Percentiles rank a stretch among this genome's conserved stretches.
Conservation (phyloP, 345 rosid genomes). For the Eucalyptus albens region DNA sequence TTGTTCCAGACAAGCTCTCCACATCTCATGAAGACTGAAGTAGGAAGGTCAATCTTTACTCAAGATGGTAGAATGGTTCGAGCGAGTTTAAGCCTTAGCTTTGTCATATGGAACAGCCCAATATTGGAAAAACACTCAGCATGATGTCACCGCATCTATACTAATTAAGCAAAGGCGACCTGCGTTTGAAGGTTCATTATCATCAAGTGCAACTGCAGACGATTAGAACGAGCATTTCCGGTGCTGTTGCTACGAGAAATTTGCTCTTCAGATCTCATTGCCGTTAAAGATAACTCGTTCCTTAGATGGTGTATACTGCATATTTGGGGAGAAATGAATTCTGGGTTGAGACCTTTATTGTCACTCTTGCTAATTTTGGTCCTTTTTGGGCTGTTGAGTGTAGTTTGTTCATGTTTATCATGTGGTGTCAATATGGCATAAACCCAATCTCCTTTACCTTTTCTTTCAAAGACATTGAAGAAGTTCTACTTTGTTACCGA, state of each 20-base stretch:
- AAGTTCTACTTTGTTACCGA: neutral
- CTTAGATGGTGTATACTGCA: neutral
- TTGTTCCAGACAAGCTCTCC: neutral
- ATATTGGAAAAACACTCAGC: neutral
- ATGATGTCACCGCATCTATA: neutral
- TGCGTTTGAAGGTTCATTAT: neutral
- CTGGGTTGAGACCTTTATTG: neutral
- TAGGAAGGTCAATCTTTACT: neutral
- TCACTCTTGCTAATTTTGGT: neutral
- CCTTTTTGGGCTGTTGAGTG: neutral
- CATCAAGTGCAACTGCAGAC: neutral
- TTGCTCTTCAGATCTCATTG: neutral
- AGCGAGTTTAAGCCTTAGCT: neutral
- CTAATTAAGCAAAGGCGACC: neutral
- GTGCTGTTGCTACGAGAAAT: neutral
- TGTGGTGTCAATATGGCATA: neutral
- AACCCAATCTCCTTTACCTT: neutral
- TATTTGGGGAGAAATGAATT: neutral
- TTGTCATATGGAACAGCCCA: neutral
- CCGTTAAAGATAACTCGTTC: neutral
- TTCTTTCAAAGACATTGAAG: neutral
- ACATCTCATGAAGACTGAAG: neutral
- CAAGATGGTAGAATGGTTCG: neutral
- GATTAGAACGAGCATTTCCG: neutral
- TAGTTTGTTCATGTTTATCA: neutral